Base-by-base conservation (phyloP, 129 eudicot species). In the Artemisia annua region DNA sequence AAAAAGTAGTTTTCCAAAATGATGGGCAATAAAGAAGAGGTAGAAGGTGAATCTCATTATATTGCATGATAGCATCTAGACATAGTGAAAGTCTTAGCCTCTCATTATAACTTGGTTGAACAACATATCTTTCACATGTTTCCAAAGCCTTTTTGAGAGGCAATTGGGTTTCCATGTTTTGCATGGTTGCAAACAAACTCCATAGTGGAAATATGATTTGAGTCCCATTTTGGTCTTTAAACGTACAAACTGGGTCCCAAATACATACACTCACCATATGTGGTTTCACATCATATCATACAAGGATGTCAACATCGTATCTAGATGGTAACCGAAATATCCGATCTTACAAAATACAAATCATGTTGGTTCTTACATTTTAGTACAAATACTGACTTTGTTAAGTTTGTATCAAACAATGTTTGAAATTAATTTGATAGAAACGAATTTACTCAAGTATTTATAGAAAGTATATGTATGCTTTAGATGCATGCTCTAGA, bases 21-120 rank as follows among this genome's bases (percentile, higher is more conserved):
- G 82, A 78, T 78, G 82, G 71, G 82, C 71, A 54, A 78, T 76
- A 53, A 78, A 72, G 77, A 54, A 62, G 75, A 76, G 81, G 71
- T 70, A 70, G 76, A 78, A 78, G 69, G 82, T 78, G 82, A 78
- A 78, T 78, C 77, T 78, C 59, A 71, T 71, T 51, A 52, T 63
- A 74, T 74, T 51, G 65, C 72, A 65, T 74, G 22, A 78, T 78
- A 71, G 77, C 77, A 71, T 63, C 77, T 78, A 78, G 17, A 78
- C 77, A 78, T 70, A 73, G 57, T 69, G 76, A 77, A 55, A 70
- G 72, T 49, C 65, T 43, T 70, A 66, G 79, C 66, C 57, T 75
- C 19, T 77, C 76, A 78, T 70, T 63, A 78, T 78, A 78, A 54
- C 81, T 63, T 78, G 39, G 81, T 70, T 70, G 81, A 78, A 78